Evolutionary conservation across 2,329 filamentous ascomycete genomes (phyloP).

Genomic region (Fusarium austroafricanum): DNA sequence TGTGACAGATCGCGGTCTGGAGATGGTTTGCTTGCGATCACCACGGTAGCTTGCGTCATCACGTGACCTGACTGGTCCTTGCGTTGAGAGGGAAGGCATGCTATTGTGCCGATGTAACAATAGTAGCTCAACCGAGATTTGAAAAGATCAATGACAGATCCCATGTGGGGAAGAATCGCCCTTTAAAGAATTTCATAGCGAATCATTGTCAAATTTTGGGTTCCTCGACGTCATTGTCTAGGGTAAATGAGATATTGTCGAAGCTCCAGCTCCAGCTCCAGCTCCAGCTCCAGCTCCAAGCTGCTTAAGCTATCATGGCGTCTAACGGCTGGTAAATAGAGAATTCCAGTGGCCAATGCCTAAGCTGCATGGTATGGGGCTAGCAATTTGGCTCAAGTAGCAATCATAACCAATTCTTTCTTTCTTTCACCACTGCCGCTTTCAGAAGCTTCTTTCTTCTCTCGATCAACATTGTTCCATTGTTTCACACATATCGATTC

Average conservation of each 20-base stretch:
- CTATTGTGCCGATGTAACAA: no score
- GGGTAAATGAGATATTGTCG: not conserved
- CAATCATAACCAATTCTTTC: no score
- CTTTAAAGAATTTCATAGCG: no score
- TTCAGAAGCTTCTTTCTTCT: no score
- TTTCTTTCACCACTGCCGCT: no score
- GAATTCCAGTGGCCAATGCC: not conserved
- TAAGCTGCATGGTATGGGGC: not conserved
- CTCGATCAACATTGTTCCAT: not conserved
- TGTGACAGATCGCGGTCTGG: constrained; percentile 22
- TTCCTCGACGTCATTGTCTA: not conserved
- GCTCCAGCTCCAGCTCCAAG: not conserved
- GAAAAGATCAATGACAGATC: no score
- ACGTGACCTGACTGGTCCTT: constrained; percentile 28
- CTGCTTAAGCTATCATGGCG: not conserved
- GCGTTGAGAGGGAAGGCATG: not conserved
- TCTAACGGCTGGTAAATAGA: not conserved
- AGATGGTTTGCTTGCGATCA: constrained; percentile 33
- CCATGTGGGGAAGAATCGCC: no score
- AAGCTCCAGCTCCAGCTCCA: no score
- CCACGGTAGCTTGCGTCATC: constrained; percentile 37
- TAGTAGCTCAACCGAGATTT: no score
- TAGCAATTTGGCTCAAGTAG: not conserved
- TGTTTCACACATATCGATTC: not conserved
- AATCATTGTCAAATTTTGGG: no score